phyloP scores from a whole-genome alignment of 805 yeast genomes.

The Metschnikowia continentalis region DNA sequence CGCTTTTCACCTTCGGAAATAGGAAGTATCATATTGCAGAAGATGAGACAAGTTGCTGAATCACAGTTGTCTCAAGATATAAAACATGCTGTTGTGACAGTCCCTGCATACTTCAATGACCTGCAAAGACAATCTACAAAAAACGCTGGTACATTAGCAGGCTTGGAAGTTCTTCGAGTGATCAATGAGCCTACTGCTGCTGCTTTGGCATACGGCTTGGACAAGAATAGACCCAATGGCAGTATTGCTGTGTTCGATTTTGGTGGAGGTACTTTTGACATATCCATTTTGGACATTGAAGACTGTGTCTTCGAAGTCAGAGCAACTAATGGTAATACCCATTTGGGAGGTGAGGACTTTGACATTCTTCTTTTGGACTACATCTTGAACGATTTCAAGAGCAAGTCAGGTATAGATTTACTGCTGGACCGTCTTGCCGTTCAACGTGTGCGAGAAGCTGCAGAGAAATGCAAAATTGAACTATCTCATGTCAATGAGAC shows the following conservation, averaged over 20 bases:
- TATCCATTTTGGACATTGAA: conserved; percentile 71
- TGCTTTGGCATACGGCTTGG: conserved; percentile 94
- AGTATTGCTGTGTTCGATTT: conserved; percentile 63
- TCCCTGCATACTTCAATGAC: conserved; percentile 82
- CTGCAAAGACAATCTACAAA: conserved; percentile 83
- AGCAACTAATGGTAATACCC: conserved; percentile 82
- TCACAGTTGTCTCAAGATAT: conserved; percentile 38
- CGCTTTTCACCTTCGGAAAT: conserved; percentile 65
- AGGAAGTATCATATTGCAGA: conserved; percentile 58
- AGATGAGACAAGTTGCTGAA: conserved; percentile 66
- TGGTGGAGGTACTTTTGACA: conserved; percentile 86
- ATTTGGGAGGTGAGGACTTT: conserved; percentile 83
- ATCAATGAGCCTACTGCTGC: conserved; percentile 87
- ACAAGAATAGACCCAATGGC: conserved; percentile 48
- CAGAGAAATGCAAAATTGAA: conserved; percentile 74
- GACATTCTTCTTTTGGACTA: conserved; percentile 59
- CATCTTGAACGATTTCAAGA: conserved; percentile 54
- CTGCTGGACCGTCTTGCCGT: conserved; percentile 52
- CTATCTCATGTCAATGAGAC: conserved; percentile 61
- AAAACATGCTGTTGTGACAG: conserved; percentile 75
- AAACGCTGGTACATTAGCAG: conserved; percentile 71
- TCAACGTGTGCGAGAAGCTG: conserved; percentile 75
- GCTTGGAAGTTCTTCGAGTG: conserved; percentile 69
- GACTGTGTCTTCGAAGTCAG: conserved; percentile 79
- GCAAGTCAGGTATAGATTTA: conserved; percentile 50